Base-by-base conservation (phyloP, 2,329 filamentous ascomycete genomes). In the Corynespora cassiicola region DNA sequence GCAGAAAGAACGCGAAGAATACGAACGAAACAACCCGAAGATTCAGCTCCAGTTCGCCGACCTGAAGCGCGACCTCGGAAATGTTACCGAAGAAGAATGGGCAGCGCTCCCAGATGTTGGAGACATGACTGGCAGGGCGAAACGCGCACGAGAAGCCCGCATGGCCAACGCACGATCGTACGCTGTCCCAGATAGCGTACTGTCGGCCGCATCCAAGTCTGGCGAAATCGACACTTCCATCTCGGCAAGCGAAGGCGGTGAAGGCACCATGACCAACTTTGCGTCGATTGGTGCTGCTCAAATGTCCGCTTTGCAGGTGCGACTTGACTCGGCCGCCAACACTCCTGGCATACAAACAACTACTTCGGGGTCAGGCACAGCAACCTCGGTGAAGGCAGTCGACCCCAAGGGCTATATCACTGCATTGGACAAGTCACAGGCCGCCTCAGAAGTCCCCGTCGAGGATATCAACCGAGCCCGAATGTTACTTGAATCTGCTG, bases 31-130 rank as follows among this genome's bases (percentile, higher is more conserved):
- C 68, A 97, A 99, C 66, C 94, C 94, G 10, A 99, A 97, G 72
- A 96, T 99, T 35, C 89, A 95, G 64, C 89, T 96, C 55, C 94
- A 99, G 69, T 99, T 99, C 68, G 90, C 91, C 64, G 94, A 97
- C 58, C 75, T 97, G 34, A 99, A 99, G 72, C 83, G 95, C 61
- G 90, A 89, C 5, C 79, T 99, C 23, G 86, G 88, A 25, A 87
- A 85, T 5, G 87, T 99, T 18, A 88, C 88, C 27, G 92, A 97
- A 65, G 92, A 99, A 47, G 91, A 99, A 58, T 99, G 94, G 94
- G 90, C 90, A 24, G 95, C 85, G 58, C 77, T 99, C 25, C 95
- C 94, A 5, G 95, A 99, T 61, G 92, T 96, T 21, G 94, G 95
- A 57, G 94, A 99, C 69, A 79, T 97, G 67, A 99, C 94, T 1